phyloP scores from a whole-genome alignment of 805 yeast species.

The Saturnispora halmiae region DNA sequence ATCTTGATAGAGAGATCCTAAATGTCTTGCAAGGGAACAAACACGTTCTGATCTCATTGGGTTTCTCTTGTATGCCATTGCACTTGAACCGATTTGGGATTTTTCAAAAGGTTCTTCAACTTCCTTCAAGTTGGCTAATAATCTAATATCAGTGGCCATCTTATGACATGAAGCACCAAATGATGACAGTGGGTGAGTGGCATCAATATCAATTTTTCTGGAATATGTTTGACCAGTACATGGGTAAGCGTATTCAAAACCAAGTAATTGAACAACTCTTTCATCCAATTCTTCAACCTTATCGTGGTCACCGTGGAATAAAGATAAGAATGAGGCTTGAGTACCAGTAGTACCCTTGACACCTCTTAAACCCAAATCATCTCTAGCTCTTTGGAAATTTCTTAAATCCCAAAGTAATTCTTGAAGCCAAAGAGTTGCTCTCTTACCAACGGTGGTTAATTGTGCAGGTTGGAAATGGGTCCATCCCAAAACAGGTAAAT shows the following conservation, averaged over 20 bases:
- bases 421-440: conserved; percentile 96
- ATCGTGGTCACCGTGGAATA: conserved; percentile 95
- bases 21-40: conserved; percentile 94
- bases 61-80: conserved; percentile 99
- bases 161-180: conserved; percentile 96
- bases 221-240: conserved; percentile 99
- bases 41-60: conserved; percentile 99
- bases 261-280: conserved; percentile 85
- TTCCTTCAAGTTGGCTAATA: conserved; percentile 94
- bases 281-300: conserved; percentile 90
- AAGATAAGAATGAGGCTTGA: conserved; percentile 89
- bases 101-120: conserved; percentile 97
- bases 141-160: conserved; percentile 93
- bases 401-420: conserved; percentile 96
- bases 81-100: conserved; percentile 96
- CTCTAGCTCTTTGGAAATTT: conserved; percentile 91
- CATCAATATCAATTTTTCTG: conserved; percentile 94
- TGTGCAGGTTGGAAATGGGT: conserved; percentile 99
- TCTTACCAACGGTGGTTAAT: conserved; percentile 95
- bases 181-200: conserved; percentile 83
- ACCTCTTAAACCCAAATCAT: conserved; percentile 93
- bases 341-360: conserved; percentile 99
- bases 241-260: conserved; percentile 92
- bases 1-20: conserved; percentile 85
- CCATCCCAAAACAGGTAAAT: conserved; percentile 96